Percentiles rank a stretch among this genome's conserved stretches.
Conservation (phyloP, 2,329 filamentous ascomycete genomes). For the Ramichloridium luteum region DNA sequence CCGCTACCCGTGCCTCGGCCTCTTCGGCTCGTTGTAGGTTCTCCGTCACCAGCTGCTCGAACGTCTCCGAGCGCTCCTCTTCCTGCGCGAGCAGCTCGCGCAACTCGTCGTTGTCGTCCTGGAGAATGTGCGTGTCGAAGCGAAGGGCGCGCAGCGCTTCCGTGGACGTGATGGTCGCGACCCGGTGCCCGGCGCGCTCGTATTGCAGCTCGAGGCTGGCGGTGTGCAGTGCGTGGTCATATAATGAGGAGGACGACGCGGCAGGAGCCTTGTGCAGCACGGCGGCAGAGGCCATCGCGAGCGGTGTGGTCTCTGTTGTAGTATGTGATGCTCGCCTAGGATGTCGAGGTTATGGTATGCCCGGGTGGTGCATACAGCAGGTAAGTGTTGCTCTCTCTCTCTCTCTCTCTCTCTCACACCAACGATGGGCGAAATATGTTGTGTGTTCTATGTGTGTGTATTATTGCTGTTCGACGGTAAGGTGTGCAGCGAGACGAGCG, state of each 20-base stretch:
- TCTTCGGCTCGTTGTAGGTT: constrained; percentile 36
- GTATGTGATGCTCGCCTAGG: constrained; percentile 10
- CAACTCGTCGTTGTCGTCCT: constrained; percentile 60
- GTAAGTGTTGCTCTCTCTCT: not conserved
- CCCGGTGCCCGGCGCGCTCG: constrained; percentile 50
- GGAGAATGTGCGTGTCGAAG: constrained; percentile 57
- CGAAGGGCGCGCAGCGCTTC: constrained; percentile 61
- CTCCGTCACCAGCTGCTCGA: constrained; percentile 40
- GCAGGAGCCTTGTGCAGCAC: too few species aligned
- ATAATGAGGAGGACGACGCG: constrained; percentile 23
- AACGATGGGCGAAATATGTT: too few species aligned
- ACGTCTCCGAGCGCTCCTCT: constrained; percentile 46
- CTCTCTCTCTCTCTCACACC: too few species aligned
- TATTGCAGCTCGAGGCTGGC: constrained; percentile 56
- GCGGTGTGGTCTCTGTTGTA: constrained; percentile 4
- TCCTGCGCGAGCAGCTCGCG: constrained; percentile 49
- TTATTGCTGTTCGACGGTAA: too few species aligned
- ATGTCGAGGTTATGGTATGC: constrained; percentile 3
- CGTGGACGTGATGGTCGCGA: constrained; percentile 58
- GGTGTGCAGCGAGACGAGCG: too few species aligned
- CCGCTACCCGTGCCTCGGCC: constrained; percentile 32
- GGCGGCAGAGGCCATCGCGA: constrained; percentile 14
- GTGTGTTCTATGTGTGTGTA: too few species aligned
- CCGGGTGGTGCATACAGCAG: not conserved
- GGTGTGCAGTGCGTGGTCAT: constrained; percentile 41